Base-by-base conservation (phyloP, 176 grass and related monocot species). In the Bromus sterilis region DNA sequence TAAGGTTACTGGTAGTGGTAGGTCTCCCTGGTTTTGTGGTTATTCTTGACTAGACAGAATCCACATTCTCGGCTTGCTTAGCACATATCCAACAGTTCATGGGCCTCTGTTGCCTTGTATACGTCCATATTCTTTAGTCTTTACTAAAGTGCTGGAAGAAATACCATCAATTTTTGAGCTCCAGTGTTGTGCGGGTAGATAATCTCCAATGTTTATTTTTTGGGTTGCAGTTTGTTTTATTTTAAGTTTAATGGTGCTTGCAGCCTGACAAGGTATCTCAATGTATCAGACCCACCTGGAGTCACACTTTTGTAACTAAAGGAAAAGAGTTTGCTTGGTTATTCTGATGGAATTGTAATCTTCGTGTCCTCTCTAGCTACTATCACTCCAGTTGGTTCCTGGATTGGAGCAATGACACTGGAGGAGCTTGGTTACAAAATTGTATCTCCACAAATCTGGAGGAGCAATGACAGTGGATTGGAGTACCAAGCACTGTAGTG, bases 1-100 rank as follows among this genome's bases (percentile, higher is more conserved):
- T 98, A 90, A 95, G 39, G 36, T 37, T 89, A 64, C 73, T 78
- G 40, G 67, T 89, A 89, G 80, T 71, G 67, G 40, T 71, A 71
- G 68, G 68, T 61, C 82, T 87, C 36, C 76, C 44, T 71, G 37
- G 64, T 78, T 89, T 74, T 89, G 59, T 62, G 73, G 60, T 43
- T 37, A 7, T 78, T 88, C 82, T 78, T 88, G 60, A 63, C 82
- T 78, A 62, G 78, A 77, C 40, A 69, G 68, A 80, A 76, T 80
- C 76, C 53, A 6, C 80, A 87, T 80, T 84, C 81, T 84, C 40
- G 80, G 75, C 51, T 80, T 83, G 55, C 76, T 46, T 83, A 55
- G 69, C 76, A 43, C 61, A 70, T 62, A 76, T 15, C 56, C 43
- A 48, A 66, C 21, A 57, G 69, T 78, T 81, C 59, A 80, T 80